Conservation (phyloP, 306 rosid species). For the Myrica gale region DNA sequence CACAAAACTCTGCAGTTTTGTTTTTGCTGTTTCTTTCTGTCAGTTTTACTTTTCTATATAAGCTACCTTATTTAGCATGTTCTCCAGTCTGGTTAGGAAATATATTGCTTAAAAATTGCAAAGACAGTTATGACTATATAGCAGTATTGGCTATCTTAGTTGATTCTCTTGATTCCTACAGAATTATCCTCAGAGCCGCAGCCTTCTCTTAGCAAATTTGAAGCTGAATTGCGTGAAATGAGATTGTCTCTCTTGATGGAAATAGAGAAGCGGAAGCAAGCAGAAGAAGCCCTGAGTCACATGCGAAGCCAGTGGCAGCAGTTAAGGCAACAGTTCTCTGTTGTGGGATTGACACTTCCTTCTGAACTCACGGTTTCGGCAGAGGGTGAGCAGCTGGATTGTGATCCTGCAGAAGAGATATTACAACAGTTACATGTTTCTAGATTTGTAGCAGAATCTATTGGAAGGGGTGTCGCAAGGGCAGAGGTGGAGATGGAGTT, state of each 20-base stretch:
- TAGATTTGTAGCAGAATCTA: slow-evolving; percentile 69
- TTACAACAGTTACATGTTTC: slow-evolving; percentile 77
- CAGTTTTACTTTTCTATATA: neutral
- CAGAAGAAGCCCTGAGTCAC: slow-evolving; percentile 65
- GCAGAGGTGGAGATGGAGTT: slow-evolving; percentile 83
- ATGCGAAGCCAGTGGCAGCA: slow-evolving; percentile 68
- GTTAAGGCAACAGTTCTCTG: slow-evolving; percentile 59
- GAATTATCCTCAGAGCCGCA: slow-evolving; percentile 68
- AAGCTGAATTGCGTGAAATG: slow-evolving; percentile 70
- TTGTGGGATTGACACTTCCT: slow-evolving; percentile 68
- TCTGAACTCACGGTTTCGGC: slow-evolving; percentile 40
- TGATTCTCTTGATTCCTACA: slow-evolving; percentile 32
- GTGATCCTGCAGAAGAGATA: slow-evolving; percentile 62
- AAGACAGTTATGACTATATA: neutral
- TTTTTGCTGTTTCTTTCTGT: neutral
- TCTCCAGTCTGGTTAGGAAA: neutral
- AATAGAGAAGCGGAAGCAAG: slow-evolving; percentile 82
- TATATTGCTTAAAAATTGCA: neutral
- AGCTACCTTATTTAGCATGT: neutral
- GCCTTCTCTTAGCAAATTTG: slow-evolving; percentile 37
- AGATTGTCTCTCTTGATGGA: slow-evolving; percentile 69
- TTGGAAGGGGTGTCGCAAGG: slow-evolving; percentile 77
- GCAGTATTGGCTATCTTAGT: slow-evolving; percentile 23
- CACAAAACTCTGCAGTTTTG: neutral
- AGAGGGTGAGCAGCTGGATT: slow-evolving; percentile 44